phyloP scores from a whole-genome alignment of 1,139 yeast genomes.

The Hyphopichia fennica region DNA sequence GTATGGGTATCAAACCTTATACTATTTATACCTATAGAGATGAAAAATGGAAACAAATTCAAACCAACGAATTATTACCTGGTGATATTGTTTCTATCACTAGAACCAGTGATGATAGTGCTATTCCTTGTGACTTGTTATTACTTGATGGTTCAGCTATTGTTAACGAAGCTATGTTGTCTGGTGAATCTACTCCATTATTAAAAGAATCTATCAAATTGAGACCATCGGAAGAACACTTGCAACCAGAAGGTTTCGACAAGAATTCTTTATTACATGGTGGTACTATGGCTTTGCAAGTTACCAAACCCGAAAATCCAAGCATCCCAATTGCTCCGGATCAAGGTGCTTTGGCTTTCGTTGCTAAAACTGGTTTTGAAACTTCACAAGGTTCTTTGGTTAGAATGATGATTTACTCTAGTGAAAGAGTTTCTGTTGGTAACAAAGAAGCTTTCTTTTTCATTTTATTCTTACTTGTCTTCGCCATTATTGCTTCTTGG shows the following conservation, averaged over 20 bases:
- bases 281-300: conserved; percentile 96
- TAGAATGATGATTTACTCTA: conserved; percentile 95
- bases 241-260: conserved; percentile 81
- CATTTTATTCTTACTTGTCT: conserved; percentile 81
- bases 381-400: conserved; percentile 97
- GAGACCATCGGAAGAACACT: conserved; percentile 69
- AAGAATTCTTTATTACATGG: conserved; percentile 90
- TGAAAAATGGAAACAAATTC: conserved; percentile 64
- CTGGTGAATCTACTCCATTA: conserved; percentile 97
- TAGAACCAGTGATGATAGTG: conserved; percentile 87
- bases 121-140: conserved; percentile 93
- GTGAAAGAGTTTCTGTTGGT: conserved; percentile 96
- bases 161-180: conserved; percentile 96
- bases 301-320: conserved; percentile 62
- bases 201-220: conserved; percentile 86
- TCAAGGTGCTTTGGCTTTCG: conserved; percentile 87
- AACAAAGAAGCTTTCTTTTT: conserved; percentile 92
- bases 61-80: conserved; percentile 79
- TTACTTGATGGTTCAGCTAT: conserved; percentile 86
- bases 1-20: conserved; percentile 97
- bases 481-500: conserved; percentile 96
- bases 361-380: conserved; percentile 93
- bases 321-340: conserved; percentile 71
- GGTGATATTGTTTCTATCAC: conserved; percentile 89
- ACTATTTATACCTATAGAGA: conserved; percentile 71